phyloP scores from a whole-genome alignment of 2,329 filamentous ascomycete genomes.

The Neurospora crassa region DNA sequence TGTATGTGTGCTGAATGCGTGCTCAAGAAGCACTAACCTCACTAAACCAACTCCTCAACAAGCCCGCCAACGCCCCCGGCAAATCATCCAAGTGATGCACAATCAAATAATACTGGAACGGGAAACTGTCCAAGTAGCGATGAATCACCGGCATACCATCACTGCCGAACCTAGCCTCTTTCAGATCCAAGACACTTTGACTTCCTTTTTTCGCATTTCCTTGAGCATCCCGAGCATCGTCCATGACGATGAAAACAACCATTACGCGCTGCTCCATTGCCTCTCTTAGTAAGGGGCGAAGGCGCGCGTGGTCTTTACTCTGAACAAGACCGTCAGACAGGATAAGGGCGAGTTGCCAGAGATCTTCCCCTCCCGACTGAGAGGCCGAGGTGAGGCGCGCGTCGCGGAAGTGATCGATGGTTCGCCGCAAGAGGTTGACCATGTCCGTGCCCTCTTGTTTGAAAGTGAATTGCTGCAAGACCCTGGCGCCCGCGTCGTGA shows the following conservation, averaged over 20 bases:
- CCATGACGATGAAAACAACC: conserved; percentile 96
- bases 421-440: conserved; percentile 63
- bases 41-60: conserved; percentile 87
- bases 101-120: conserved; percentile 94
- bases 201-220: conserved; percentile 35
- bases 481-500: conserved; percentile 67
- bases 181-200: conserved; percentile 75
- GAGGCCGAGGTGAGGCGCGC: conserved; percentile 42
- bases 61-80: conserved; percentile 74
- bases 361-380: conserved; percentile 15
- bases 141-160: conserved; percentile 68
- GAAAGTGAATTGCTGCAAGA: conserved; percentile 80
- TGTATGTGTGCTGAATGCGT: not conserved
- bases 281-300: conserved; percentile 72
- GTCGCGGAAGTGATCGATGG: conserved; percentile 70
- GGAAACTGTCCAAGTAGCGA: conserved; percentile 89
- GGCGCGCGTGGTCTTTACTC: conserved; percentile 66
- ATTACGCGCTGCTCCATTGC: conserved; percentile 92
- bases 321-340: conserved; percentile 92
- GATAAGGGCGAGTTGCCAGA: conserved; percentile 93
- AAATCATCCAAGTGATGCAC: conserved; percentile 88
- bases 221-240: conserved; percentile 41
- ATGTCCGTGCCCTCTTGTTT: conserved; percentile 81
- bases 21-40: not conserved
- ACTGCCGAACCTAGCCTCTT: conserved; percentile 66